phyloP scores from a whole-genome alignment of 169 alveolate genomes.

The Miamiensis avidus region DNA sequence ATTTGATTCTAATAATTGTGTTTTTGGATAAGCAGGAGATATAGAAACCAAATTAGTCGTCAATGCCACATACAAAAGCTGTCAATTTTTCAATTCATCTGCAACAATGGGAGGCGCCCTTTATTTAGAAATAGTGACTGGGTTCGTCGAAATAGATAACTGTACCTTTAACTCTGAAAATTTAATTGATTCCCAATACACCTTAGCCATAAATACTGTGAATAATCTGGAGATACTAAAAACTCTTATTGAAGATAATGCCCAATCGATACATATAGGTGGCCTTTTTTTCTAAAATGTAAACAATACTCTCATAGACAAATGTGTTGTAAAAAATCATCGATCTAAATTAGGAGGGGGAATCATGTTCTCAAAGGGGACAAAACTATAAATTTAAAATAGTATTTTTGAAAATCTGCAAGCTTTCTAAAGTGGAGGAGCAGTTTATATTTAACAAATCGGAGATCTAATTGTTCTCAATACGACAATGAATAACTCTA shows the following conservation, averaged over 20 bases:
- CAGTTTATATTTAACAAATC: neutral
- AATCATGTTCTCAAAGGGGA: neutral
- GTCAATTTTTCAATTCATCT: neutral
- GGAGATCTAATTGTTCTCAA: neutral
- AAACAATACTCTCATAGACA: too few relatives aligned
- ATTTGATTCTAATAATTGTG: too few relatives aligned
- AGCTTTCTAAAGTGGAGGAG: neutral
- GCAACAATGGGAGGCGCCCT: neutral
- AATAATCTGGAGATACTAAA: too few relatives aligned
- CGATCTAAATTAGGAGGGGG: too few relatives aligned
- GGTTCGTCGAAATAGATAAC: neutral
- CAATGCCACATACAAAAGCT: neutral
- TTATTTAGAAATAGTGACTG: neutral
- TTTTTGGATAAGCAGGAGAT: neutral
- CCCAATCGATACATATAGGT: too few relatives aligned
- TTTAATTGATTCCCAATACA: neutral
- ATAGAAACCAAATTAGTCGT: too few relatives aligned
- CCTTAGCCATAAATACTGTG: neutral
- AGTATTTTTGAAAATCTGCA: neutral
- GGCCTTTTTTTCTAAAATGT: too few relatives aligned
- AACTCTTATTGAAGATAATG: too few relatives aligned
- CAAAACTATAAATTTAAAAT: neutral
- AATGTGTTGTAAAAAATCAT: too few relatives aligned
- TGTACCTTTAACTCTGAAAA: neutral
- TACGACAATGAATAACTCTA: neutral